phyloP scores from a whole-genome alignment of 78 protist species.

The Dictyostelium discoideum region DNA sequence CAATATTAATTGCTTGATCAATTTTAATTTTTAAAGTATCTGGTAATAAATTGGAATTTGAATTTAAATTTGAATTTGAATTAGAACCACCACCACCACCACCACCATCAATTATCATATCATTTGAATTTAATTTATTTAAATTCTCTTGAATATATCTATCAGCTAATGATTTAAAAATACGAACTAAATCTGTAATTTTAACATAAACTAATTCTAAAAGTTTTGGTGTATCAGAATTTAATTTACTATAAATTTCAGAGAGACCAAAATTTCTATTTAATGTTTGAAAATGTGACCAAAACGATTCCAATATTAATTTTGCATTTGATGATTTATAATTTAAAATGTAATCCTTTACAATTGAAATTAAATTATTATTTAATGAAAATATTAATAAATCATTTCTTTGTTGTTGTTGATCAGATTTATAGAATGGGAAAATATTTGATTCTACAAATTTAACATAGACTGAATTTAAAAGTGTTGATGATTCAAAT shows the following conservation, averaged over 20 bases:
- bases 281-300: slow-evolving; percentile 33
- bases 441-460: slow-evolving; percentile 9
- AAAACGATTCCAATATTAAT: slow-evolving; percentile 20
- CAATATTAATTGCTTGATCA: background rate
- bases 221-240: background rate
- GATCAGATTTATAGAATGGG: background rate
- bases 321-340: slow-evolving; percentile 34
- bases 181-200: slow-evolving; percentile 5
- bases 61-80: background rate
- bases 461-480: background rate
- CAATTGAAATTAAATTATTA: slow-evolving; percentile 30
- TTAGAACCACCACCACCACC: background rate
- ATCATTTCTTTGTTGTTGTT: slow-evolving; percentile 33
- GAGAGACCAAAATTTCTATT: background rate
- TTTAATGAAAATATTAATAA: slow-evolving; percentile 31
- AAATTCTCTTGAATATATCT: slow-evolving; percentile 22
- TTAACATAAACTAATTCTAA: slow-evolving; percentile 11
- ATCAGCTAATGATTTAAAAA: slow-evolving; percentile 12
- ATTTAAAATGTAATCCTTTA: slow-evolving; percentile 26
- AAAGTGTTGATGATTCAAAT: background rate
- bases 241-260: slow-evolving; percentile 1
- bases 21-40: slow-evolving; percentile 20
- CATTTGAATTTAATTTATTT: background rate
- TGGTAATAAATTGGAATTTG: background rate
- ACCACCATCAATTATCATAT: background rate